Evolutionary conservation across 2,329 filamentous ascomycete species (phyloP).

Genomic region (Fusarium chlamydosporum): DNA sequence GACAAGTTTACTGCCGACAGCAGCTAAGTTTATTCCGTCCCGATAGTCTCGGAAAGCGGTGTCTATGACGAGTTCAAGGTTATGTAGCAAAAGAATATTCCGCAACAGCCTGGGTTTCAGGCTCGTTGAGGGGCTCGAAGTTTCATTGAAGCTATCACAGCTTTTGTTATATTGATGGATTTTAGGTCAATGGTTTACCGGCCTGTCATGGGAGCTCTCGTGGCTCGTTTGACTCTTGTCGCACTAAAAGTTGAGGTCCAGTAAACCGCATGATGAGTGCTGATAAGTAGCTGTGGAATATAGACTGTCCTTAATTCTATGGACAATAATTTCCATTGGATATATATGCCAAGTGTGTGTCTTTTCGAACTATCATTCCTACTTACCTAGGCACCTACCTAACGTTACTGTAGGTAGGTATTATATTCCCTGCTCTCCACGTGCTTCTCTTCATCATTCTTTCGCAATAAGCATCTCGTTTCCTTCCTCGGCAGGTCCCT

Average conservation of each 20-base stretch:
- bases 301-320: not conserved
- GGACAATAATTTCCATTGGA: too few species aligned
- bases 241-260: not conserved
- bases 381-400: too few species aligned
- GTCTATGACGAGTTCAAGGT: constrained; percentile 41
- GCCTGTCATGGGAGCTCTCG: not conserved
- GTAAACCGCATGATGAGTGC: not conserved
- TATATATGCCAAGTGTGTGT: too few species aligned
- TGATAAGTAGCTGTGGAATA: not conserved
- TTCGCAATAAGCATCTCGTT: constrained; percentile 14
- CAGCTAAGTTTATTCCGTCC: constrained; percentile 14
- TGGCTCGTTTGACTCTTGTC: not conserved
- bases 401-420: too few species aligned
- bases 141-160: constrained; percentile 10
- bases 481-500: constrained; percentile 27
- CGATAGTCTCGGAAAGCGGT: constrained; percentile 32
- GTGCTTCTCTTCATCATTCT: constrained; percentile 23
- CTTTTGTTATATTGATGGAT: not conserved
- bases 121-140: not conserved
- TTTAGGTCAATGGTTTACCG: not conserved
- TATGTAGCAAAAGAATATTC: constrained; percentile 13
- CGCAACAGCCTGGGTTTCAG: constrained; percentile 28
- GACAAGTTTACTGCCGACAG: constrained; percentile 14
- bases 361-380: not conserved
- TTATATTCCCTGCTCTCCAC: constrained; percentile 11